Base-by-base conservation (phyloP, 345 rosid species). In the Capsella bursapastoris region DNA sequence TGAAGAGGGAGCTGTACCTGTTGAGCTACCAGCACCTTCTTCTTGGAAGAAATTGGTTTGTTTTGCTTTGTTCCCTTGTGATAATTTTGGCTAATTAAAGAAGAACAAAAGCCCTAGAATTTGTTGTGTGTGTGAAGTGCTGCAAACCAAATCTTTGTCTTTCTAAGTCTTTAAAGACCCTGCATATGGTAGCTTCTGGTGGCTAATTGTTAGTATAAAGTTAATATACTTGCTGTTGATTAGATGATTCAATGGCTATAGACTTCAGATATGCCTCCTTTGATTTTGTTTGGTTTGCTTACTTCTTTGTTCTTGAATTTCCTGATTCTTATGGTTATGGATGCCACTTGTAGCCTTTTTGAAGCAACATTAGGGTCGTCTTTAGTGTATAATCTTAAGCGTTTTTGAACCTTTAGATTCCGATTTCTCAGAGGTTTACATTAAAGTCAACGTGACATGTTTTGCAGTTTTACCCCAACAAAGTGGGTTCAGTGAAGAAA, bases 31-130 rank as follows among this genome's bases (percentile, higher is more conserved):
- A 10, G 90, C 91, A 61, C 96, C 91, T 75, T 77, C 90, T 82
- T 73, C 91, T 66, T 90, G 93, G 93, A 90, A 86, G 79, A 90
- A 90, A 80, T 35, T 90, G 96, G 96, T 90, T 57, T 64, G 63
- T 76, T 25, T 63, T 48, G 50, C 10, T 38, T 12, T 64, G 4
- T 57, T 11, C 38, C 64, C 22, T 4, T 56, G 45, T 62, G n/a
- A 6, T 16, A 9, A 13, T 60, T 27, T 43, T 35, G 6, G 45
- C 45, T 69, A 7, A 52, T 10, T 0, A 7, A 61, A 34, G 7
- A 55, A 63, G 10, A 4, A 8, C 0, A 66, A 44, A 68, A 1
- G 3, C 15, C 71, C 44, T 18, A 43, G 51, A 27, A 13, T 52
- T 43, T 55, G 3, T 1, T 55, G 11, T 59, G 25, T 56, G 27